Evolutionary conservation across 352 stramenopile species (phyloP), one percentile per base, ranked within the genome.

Genomic region (Phytophthora pseudosyringae): DNA sequence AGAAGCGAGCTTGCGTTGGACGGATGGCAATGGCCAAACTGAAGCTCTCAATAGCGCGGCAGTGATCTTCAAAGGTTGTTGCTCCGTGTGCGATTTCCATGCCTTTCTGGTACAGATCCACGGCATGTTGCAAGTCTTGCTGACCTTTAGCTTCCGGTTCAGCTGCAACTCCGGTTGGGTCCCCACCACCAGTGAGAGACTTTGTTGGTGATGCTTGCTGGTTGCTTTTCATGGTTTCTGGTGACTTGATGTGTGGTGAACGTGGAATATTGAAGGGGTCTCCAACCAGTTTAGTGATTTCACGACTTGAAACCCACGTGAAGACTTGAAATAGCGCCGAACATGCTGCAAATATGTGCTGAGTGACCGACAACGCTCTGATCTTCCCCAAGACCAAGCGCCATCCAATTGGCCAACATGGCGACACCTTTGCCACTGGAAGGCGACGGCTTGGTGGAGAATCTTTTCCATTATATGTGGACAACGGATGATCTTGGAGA

Each of bases 401-500:
- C 5, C 43, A 35, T 15, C 41, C 38, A 46, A 3, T 63, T 38
- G 39, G 45, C 4, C 15, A 26, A 47, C n/a, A 93, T 93, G 85
- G 75, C 77, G 33, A 75, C 81, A 28, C 68, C 71, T 45, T 59
- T 91, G 31, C 63, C 86, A 32, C 75, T 98, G 31, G 88, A 97
- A 69, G 87, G 87, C 39, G 90, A 97, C 64, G 90, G 89, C 9
- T 63, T 97, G 26, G 81, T 95, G 36, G 83, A 95, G 54, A 95
- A 97, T 54, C 73, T 98, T 33, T 96, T 94, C 39, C 85, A 97
- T 51, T 96, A 93, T 50, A 68, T 98, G 4, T 97, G 89, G 86
- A 84, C 67, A 52, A 98, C 98, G 52, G 93, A 98, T 58, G 91
- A 98, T 67, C 86, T 98, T 54, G 89, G 84, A 28, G 84, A 78